Conservation (phyloP, 169 alveolate species). For the Eimeria praecox region DNA sequence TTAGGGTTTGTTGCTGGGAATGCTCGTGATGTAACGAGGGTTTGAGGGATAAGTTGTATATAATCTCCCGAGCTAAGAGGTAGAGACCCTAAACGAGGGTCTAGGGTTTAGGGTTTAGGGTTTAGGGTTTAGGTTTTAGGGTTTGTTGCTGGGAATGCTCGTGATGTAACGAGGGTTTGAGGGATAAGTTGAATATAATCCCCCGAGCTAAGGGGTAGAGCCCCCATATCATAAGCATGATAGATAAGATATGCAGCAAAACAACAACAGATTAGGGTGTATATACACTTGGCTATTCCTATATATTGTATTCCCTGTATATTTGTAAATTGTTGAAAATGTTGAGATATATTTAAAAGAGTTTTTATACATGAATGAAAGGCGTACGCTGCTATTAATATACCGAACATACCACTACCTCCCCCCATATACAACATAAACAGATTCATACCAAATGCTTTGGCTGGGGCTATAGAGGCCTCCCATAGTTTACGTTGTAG, state of each 20-base stretch:
- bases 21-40: constrained; percentile 24
- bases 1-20: background rate
- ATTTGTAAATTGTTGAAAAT: background rate
- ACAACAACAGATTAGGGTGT: background rate
- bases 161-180: constrained; percentile 24
- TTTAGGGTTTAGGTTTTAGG: constrained; percentile 14
- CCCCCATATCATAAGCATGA: constrained; percentile 1
- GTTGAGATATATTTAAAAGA: background rate
- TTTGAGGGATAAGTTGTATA: constrained; percentile 16
- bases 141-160: constrained; percentile 4
- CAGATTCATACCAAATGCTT: constrained; percentile 26
- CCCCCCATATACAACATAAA: constrained; percentile 47
- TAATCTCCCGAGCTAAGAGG: constrained; percentile 36
- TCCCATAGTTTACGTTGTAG: constrained; percentile 57
- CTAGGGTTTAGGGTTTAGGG: background rate
- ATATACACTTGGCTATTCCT: background rate
- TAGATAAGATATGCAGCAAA: background rate
- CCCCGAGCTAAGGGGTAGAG: constrained; percentile 19
- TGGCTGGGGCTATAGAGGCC: constrained; percentile 19
- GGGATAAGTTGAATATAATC: constrained; percentile 14
- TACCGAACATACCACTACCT: constrained; percentile 37
- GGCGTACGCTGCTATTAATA: constrained; percentile 2
- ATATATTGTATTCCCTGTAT: background rate
- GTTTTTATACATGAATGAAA: constrained; percentile 4
- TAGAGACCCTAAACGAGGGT: background rate